Percentiles rank a stretch among this genome's conserved stretches.
Evolutionary conservation across 2,329 filamentous ascomycete species (phyloP).

Genomic region (Hypoxylon sp.): DNA sequence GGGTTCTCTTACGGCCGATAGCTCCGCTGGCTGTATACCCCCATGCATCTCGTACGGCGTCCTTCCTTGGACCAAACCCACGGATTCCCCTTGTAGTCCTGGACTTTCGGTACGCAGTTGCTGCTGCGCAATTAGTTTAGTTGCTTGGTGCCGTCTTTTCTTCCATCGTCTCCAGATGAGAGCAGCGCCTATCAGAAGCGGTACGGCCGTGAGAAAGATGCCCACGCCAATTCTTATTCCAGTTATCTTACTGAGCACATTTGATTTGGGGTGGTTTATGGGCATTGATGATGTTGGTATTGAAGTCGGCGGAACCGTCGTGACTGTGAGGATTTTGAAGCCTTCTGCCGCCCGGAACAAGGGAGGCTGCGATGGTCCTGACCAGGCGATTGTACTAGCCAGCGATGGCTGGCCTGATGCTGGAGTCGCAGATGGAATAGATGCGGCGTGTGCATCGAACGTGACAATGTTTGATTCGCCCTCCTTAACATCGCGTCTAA

Average conservation of each 20-base stretch:
- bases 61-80: neutral
- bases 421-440: constrained; percentile 18
- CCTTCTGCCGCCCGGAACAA: constrained; percentile 10
- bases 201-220: neutral
- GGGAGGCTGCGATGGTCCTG: neutral
- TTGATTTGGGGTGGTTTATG: neutral
- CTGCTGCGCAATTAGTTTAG: neutral
- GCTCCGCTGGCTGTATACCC: neutral
- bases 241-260: no score
- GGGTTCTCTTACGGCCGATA: constrained; percentile 7
- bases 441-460: neutral
- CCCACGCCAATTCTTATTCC: neutral
- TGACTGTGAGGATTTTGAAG: neutral
- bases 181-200: neutral
- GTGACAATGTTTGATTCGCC: constrained; percentile 15
- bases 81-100: neutral
- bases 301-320: neutral
- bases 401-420: constrained; percentile 9
- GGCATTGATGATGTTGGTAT: neutral
- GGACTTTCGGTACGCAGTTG: neutral
- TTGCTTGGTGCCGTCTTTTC: neutral
- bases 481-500: neutral
- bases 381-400: neutral
- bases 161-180: constrained; percentile 4
- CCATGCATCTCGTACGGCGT: neutral